Evolutionary conservation across 2,329 filamentous ascomycete species (phyloP), one percentile per base, ranked within the genome.

Genomic region (Ophiostoma sp.): DNA sequence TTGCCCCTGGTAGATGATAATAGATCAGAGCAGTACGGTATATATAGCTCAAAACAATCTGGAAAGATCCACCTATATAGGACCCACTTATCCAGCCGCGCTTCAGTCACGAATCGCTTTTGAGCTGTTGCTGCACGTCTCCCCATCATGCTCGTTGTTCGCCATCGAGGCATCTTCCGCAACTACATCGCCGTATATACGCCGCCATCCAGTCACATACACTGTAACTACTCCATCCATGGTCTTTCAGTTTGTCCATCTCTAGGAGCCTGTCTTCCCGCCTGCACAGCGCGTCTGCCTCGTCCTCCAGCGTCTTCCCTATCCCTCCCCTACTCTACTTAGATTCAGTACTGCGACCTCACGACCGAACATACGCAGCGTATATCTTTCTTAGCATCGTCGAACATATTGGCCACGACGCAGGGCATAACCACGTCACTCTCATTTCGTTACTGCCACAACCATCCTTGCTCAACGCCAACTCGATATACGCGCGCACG

Each of bases 1-100:
- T 69, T 69, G 68, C 68, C 57, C 68, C 68, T 68, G 15, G 11
- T 41, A 31, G 17, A 13, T 66, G 10, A 31, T n/a, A 0, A 27
- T 2, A 3, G 1, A 23, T 10, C 0, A 4, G 2, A 27, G 20
- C 15, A n/a, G 8, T 6, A 17, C 4, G 23, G 10, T 31, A 23
- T 44, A 66, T 44, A 31, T 67, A 48, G 39, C 39, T 11, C 10
- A 1, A 2, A 7, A 4, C 27, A 8, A 2, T n/a, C 6, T 11
- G 1, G 13, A 3, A 23, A n/a, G 64, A 66, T 33, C 62, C 62
- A 39, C 23, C 17, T 44, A 44, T 15, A 6, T 6, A 17, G 27
- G 48, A 4, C 20, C 52, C 52, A 23, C n/a, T 27, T 57, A 13
- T 57, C n/a, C 1, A 31, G 11, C 52, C 52, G 52, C 52, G 52